Base-by-base conservation (phyloP, 805 yeast genomes). In the Wickerhamomyces ciferrii region DNA sequence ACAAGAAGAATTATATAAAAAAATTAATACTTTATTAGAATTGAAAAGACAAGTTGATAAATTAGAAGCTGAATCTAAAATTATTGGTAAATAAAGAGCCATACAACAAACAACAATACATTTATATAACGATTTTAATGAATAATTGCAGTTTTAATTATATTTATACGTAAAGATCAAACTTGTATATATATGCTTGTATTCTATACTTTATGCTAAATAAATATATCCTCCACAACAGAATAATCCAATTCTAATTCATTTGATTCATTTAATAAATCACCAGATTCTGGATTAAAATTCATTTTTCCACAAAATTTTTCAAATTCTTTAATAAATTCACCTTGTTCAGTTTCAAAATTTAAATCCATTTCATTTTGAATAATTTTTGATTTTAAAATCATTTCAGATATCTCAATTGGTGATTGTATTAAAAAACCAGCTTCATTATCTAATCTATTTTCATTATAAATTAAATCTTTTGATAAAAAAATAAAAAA, bases 11-110 rank as follows among this genome's bases (percentile, higher is more conserved):
- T 66, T 94, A 44, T 73, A 86, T 42, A 81, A 83, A 52, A 71
- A 83, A 0, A 86, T 88, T 27, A 81, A 81, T 13, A 76, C 84
- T 2, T 69, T 92, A 51, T 70, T 91, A 46, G 98, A 94, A 46
- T 72, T 91, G 15, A 92, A 92, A 67, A 84, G 81, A 61, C 96
- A 88, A 47, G 79, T 81, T 19, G 99, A 94, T 63, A 90, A 89
- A 66, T 69, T 91, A 14, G 91, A 87, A 51, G 83, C 95, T 3
- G 98, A 92, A 54, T 74, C 78, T 35, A 70, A 72, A 29, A 70
- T 83, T 23, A 46, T 55, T n/a, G 31, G 31, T 14, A 27, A 27
- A 27, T 27, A 10, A 27, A 14, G 7, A 7, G 14, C 14, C 4
- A 13, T 27, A 27, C 14, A 27, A 27, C 31, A 14, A 14, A 27